Base-by-base conservation (phyloP, 2,329 filamentous ascomycete genomes). In the Calonectria pseudoturangicola region DNA sequence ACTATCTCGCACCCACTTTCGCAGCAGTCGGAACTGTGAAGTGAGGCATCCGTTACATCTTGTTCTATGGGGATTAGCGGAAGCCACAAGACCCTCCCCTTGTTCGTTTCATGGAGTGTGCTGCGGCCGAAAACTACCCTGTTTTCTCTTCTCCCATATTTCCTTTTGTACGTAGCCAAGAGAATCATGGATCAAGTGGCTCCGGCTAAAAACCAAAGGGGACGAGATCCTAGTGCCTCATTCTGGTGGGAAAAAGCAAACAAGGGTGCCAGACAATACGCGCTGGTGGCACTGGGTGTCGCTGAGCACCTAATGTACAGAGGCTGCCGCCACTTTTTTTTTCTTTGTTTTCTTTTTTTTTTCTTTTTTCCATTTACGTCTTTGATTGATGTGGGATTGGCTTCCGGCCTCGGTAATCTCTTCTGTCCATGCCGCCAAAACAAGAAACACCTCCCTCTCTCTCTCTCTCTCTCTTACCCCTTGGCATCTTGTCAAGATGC, bases 61-160 rank as follows among this genome's bases (percentile, higher is more conserved):
- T 63, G 27, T 43, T 28, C 58, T n/a, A 63, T 30, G 41, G 28
- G 25, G 39, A 63, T 63, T 63, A 63, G 58, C 27, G 47, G 21
- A 60, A 60, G 54, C 33, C 54, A 60, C 54, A 21, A 2, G 54
- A 60, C 54, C 54, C 33, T 60, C 30, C 7, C 36, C 54, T 60
- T 41, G 54, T 27, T n/a, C 33, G 36, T 41, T 60, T 60, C 54
- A 60, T 60, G 25, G 36, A 60, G 33, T 33, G 33, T 60, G 25
- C 54, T 18, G 39, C 54, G 33, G 36, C 36, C 39, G 36, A 16
- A 28, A 51, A 36, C 27, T 33, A 65, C 63, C 33, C 45, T 68
- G 73, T 78, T 78, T 63, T 73, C 75, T 74, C 77, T 79, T 79
- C 73, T 62, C 77, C 76, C 77, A 50, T 74, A 69, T 56, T 74